Evolutionary conservation across 139 green algal species (phyloP).

Genomic region (Prasinococcaceae sp.): DNA sequence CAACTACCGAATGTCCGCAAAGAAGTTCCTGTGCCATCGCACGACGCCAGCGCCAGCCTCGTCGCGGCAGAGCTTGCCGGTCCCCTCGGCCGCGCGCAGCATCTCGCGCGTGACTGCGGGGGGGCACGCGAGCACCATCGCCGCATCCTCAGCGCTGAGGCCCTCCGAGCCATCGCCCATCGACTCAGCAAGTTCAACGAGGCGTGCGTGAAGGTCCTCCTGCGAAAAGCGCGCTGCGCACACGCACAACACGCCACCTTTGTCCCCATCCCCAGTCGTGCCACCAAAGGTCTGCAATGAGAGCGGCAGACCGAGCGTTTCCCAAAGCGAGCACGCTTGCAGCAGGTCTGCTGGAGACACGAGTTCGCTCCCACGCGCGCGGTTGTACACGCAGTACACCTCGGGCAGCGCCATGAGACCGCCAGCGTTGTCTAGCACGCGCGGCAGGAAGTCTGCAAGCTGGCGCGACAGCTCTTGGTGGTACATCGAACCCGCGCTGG

Average conservation of each 20-base stretch:
- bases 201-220: background rate
- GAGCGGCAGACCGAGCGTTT: constrained; percentile 4
- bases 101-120: background rate
- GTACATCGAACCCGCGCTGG: constrained; percentile 59
- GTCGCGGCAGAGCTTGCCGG: background rate
- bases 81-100: background rate
- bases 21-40: too few species aligned
- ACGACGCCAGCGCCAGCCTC: background rate
- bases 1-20: too few species aligned
- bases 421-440: constrained; percentile 35
- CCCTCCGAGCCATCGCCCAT: background rate
- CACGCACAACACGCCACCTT: background rate
- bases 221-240: background rate
- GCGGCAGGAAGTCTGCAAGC: constrained; percentile 66
- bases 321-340: constrained; percentile 27
- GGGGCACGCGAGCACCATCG: background rate
- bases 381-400: constrained; percentile 90
- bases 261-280: background rate
- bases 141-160: background rate
- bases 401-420: constrained; percentile 80
- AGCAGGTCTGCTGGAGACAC: constrained; percentile 87
- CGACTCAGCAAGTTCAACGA: background rate
- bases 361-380: constrained; percentile 74
- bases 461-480: constrained; percentile 63
- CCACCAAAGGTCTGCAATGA: background rate